Evolutionary conservation across 371 early-diverging fungal species (phyloP).

Genomic region (Choanephora cucurbitarum): DNA sequence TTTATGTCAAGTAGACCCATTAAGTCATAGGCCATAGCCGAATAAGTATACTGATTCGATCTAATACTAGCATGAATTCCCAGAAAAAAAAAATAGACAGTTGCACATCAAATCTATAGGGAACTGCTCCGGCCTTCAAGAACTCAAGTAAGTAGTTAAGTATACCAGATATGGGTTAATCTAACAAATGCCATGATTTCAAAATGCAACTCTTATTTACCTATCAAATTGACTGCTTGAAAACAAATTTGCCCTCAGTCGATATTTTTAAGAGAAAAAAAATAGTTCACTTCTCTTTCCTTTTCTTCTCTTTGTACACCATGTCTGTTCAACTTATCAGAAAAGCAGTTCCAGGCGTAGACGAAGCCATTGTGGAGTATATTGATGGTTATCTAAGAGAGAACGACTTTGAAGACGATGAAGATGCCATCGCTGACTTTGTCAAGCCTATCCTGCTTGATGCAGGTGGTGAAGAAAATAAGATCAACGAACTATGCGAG

Average conservation of each 20-base stretch:
- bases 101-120: too few relatives aligned
- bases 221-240: background rate
- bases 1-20: too few relatives aligned
- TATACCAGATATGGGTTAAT: too few relatives aligned
- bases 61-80: too few relatives aligned
- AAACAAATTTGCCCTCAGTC: too few relatives aligned
- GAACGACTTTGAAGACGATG: conserved; percentile 64
- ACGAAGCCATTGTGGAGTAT: conserved; percentile 80
- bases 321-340: conserved; percentile 57
- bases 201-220: too few relatives aligned
- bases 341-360: conserved; percentile 70
- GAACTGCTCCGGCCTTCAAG: too few relatives aligned
- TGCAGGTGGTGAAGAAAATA: conserved; percentile 65
- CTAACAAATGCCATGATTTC: too few relatives aligned
- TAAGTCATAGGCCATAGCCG: too few relatives aligned
- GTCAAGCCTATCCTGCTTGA: conserved; percentile 85
- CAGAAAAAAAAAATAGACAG: too few relatives aligned
- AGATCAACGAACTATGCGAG: conserved; percentile 66
- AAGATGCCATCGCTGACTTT: conserved; percentile 80
- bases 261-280: background rate
- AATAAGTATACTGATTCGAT: too few relatives aligned
- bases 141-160: too few relatives aligned
- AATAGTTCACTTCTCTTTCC: background rate
- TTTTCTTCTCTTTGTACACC: conserved; percentile 1
- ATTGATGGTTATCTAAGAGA: conserved; percentile 85